A percentile compares a stretch with the other conserved stretches of the same genome.
Evolutionary conservation across 2,329 filamentous ascomycete species (phyloP).

Genomic region (Hysterium pulicare): DNA sequence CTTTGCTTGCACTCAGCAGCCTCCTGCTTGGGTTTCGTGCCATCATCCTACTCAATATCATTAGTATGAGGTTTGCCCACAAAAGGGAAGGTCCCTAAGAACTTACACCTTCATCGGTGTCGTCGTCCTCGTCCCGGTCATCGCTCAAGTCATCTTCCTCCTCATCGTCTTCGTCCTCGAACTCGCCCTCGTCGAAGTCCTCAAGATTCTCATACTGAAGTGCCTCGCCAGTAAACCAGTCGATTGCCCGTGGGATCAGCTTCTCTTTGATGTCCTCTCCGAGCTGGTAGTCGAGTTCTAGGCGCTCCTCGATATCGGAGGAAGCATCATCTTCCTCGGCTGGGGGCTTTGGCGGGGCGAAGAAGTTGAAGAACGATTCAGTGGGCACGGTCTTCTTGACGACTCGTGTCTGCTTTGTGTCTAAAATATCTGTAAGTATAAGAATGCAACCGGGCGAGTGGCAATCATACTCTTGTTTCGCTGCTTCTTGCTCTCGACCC

Average conservation of each 20-base stretch:
- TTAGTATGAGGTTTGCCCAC: neutral
- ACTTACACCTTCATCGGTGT: constrained; percentile 39
- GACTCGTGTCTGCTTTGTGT: constrained; percentile 97
- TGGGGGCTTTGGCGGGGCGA: constrained; percentile 88
- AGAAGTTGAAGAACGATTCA: constrained; percentile 98
- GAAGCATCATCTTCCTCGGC: constrained; percentile 70
- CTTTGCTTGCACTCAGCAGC: constrained; percentile 46
- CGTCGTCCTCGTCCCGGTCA: constrained; percentile 71
- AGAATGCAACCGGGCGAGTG: neutral
- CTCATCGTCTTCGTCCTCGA: constrained; percentile 88
- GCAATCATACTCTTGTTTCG: constrained; percentile 87
- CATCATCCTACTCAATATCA: constrained; percentile 38
- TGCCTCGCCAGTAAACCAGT: constrained; percentile 99
- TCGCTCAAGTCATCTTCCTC: constrained; percentile 84
- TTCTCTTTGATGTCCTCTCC: constrained; percentile 99
- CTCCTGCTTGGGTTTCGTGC: constrained; percentile 45
- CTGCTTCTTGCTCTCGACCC: constrained; percentile 98
- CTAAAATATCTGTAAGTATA: constrained; percentile 47
- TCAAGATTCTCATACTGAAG: constrained; percentile 94
- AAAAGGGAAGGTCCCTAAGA: neutral
- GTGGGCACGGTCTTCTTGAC: constrained; percentile 99
- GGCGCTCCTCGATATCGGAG: constrained; percentile 91
- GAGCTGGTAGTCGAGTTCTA: constrained; percentile 97
- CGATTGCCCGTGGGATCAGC: constrained; percentile 94
- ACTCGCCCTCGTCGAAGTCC: constrained; percentile 76